These are phyloP conservation scores for Acacia crassicarpa DNA, from an alignment of 306 rosid genomes.

Conservation along the genomic window DNA sequence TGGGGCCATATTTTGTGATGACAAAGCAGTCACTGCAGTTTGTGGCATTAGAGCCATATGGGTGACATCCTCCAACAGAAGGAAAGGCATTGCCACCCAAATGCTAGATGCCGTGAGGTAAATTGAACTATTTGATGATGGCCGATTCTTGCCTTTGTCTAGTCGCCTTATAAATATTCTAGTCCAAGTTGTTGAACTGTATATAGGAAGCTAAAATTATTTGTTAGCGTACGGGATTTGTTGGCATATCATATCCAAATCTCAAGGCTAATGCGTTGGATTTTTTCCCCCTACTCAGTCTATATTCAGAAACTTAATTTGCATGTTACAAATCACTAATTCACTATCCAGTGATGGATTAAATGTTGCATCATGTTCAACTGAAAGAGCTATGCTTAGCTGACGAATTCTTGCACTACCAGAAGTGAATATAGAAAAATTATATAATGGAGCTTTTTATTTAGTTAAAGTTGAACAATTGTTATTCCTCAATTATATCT, in stretches of 20 bases:
- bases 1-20: constrained; percentile 63
- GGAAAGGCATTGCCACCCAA: constrained; percentile 69
- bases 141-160: not conserved
- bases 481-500: constrained; percentile 13
- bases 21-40: constrained; percentile 53
- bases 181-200: not conserved
- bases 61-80: constrained; percentile 81
- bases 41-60: constrained; percentile 88
- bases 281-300: not conserved
- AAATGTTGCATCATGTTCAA: no score
- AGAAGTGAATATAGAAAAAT: not conserved
- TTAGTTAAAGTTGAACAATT: constrained; percentile 2
- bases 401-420: no score
- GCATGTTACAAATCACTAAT: no score
- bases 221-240: not conserved
- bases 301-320: constrained; percentile 4
- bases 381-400: no score
- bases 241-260: not conserved
- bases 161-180: not conserved
- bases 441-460: not conserved
- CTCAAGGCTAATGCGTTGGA: not conserved
- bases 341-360: not conserved
- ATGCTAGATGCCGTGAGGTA: constrained; percentile 82
- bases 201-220: not conserved
- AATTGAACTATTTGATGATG: constrained; percentile 4